Base-by-base conservation (phyloP, 371 early-diverging fungal genomes). In the Saksenaea oblongispora region DNA sequence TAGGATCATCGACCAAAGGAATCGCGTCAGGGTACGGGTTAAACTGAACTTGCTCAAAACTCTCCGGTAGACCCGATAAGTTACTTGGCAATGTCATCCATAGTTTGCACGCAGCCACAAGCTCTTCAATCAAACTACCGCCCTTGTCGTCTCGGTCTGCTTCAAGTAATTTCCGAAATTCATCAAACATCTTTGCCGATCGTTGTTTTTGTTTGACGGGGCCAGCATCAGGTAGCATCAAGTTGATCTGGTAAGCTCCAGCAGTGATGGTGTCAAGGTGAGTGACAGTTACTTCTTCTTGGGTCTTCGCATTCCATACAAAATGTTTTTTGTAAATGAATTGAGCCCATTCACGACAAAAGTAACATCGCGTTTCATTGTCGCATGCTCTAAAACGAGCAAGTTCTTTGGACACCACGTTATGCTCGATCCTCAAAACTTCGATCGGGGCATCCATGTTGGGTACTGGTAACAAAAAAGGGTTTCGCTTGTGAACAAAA, bases 301-400 rank as follows among this genome's bases (percentile, higher is more conserved):
- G 80, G 9, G 75, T 75, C 60, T 81, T 81, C 13, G 82, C 76
- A 55, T 63, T 72, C 73, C 78, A 81, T 18, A 74, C 71, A 66
- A 85, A 86, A 26, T 84, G 88, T 73, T 89, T 89, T 63, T 90
- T 88, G 68, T 92, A 91, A 14, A 92, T 87, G 74, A 80, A 89
- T 59, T 86, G 88, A 26, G 91, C 89, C 93, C 93, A 93, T 72
- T 93, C 93, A 47, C 93, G 90, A 63, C 93, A 93, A 62, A 89
- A 92, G 54, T 89, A 84, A 70, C 90, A 89, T 55, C 88, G 86
- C 36, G 81, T 85, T 59, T 85, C 87, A 65, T 75, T 74, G 62
- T 92, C 91, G 63, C 93, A 93, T 3, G 92, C 84, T 28, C 93
- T 78, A 58, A 90, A 92, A 54, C 89, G 81, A 11, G 80, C 72